phyloP scores from a whole-genome alignment of 352 stramenopile species.

The Hyphochytrium catenoides region DNA sequence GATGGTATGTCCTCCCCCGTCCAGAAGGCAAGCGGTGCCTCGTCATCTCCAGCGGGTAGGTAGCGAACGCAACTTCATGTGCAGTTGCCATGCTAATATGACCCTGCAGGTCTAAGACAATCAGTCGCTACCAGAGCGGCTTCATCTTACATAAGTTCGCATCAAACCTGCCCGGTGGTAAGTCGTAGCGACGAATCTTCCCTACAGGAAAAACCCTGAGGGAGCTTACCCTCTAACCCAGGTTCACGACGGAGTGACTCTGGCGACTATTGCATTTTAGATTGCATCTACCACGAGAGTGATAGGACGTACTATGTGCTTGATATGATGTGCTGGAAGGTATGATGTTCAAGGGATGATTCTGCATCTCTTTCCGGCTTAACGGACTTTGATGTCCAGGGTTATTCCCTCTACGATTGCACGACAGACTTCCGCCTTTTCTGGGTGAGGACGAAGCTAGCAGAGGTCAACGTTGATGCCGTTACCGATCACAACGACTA shows the following conservation, averaged over 20 bases:
- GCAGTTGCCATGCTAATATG: neutral
- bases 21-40: conserved; percentile 69
- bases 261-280: conserved; percentile 56
- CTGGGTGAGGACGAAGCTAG: conserved; percentile 70
- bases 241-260: conserved; percentile 43
- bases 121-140: conserved; percentile 45
- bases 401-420: conserved; percentile 72
- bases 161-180: conserved; percentile 36
- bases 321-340: conserved; percentile 82
- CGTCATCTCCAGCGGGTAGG: conserved; percentile 53
- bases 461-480: conserved; percentile 24
- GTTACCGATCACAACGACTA: conserved; percentile 33
- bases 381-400: conserved; percentile 9
- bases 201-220: neutral
- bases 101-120: conserved; percentile 27
- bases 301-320: conserved; percentile 67
- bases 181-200: neutral
- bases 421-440: conserved; percentile 73
- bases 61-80: neutral
- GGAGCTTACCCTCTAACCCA: conserved; percentile 3
- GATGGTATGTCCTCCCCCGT: conserved; percentile 70
- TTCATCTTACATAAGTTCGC: conserved; percentile 58
- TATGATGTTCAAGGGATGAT: conserved; percentile 3
- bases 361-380: neutral
- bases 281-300: conserved; percentile 71